Evolutionary conservation across 169 alveolate genomes (phyloP).

Genomic region (Theileria parva): DNA sequence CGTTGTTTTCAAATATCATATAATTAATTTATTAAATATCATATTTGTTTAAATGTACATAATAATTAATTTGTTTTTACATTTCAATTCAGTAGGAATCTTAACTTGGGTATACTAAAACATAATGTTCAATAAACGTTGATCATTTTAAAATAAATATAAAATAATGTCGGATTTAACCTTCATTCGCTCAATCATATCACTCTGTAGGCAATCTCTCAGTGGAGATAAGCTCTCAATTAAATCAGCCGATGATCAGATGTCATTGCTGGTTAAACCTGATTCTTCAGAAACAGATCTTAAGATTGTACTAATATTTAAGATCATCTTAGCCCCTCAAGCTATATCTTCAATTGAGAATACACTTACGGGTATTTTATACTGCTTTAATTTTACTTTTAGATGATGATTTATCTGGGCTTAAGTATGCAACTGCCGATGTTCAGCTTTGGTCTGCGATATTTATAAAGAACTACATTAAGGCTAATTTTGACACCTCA

Average conservation of each 20-base stretch:
- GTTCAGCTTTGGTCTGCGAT: conserved; percentile 65
- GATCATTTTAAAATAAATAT: neutral
- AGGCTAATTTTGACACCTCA: conserved; percentile 40
- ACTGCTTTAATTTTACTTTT: neutral
- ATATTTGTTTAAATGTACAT: neutral
- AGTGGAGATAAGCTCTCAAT: conserved; percentile 53
- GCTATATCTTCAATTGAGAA: conserved; percentile 14
- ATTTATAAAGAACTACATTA: conserved; percentile 54
- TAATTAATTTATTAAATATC: neutral
- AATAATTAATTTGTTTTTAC: neutral
- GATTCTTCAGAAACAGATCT: conserved; percentile 28
- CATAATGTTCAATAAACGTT: neutral
- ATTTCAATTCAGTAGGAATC: neutral
- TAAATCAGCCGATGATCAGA: conserved; percentile 50
- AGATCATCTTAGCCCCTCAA: conserved; percentile 44
- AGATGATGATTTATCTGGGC: conserved; percentile 55
- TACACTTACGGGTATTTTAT: conserved; percentile 18
- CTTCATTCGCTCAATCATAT: conserved; percentile 46
- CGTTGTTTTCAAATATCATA: neutral
- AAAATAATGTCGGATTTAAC: conserved; percentile 42
- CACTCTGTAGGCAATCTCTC: conserved; percentile 62
- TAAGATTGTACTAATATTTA: conserved; percentile 36
- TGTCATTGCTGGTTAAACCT: conserved; percentile 45
- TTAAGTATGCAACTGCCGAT: conserved; percentile 45
- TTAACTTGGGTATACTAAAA: neutral